phyloP scores from a whole-genome alignment of 441 rosid species.

The Raphanus hybrid region DNA sequence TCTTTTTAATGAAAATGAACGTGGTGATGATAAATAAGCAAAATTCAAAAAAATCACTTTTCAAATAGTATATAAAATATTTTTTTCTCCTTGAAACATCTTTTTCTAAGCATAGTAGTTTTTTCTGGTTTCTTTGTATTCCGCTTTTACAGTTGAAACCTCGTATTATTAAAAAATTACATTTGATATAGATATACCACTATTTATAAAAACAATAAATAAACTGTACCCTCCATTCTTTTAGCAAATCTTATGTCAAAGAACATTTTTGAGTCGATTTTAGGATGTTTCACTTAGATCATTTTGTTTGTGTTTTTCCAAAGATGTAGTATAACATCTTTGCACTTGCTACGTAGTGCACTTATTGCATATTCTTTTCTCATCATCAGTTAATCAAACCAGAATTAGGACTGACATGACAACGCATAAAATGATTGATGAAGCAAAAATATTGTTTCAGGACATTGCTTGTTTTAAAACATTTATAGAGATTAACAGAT shows the following conservation, averaged over 20 bases:
- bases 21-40: too few relatives aligned
- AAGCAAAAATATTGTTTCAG: neutral
- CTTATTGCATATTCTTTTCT: neutral
- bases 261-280: constrained; percentile 1
- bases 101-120: too few relatives aligned
- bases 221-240: neutral
- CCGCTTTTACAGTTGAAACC: too few relatives aligned
- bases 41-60: too few relatives aligned
- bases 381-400: neutral
- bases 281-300: neutral
- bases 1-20: too few relatives aligned
- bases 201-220: too few relatives aligned
- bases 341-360: constrained; percentile 12
- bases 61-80: too few relatives aligned
- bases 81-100: too few relatives aligned
- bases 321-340: neutral
- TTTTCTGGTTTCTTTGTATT: too few relatives aligned
- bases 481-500: neutral
- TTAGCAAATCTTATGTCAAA: neutral
- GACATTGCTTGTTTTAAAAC: neutral
- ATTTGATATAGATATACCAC: too few relatives aligned
- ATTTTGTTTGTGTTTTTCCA: neutral
- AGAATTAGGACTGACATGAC: neutral
- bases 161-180: too few relatives aligned
- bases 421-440: neutral